Conservation (phyloP, 805 yeast species). For the Candida jianshihensis region DNA sequence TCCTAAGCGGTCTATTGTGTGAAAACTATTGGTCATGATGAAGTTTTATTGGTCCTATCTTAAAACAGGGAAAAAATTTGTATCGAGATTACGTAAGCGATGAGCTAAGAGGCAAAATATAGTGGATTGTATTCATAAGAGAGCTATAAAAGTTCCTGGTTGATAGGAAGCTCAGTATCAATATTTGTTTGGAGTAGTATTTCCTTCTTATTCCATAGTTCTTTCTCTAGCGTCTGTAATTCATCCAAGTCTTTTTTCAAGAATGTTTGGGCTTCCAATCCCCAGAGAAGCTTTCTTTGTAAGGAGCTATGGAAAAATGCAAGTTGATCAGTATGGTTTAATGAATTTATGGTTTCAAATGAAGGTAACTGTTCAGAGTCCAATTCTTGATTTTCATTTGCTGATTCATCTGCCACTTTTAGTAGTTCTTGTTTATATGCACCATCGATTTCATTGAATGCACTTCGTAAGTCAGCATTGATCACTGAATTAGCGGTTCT, state of each 20-base stretch:
- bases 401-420: constrained; percentile 6
- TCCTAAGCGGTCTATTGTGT: background rate
- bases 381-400: constrained; percentile 1
- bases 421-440: constrained; percentile 1
- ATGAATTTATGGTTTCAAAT: constrained; percentile 11
- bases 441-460: constrained; percentile 12
- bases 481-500: constrained; percentile 21
- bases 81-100: constrained; percentile 2
- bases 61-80: background rate
- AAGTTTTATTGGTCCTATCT: background rate
- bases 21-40: background rate
- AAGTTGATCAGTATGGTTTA: constrained; percentile 8
- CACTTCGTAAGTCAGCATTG: constrained; percentile 15
- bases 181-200: constrained; percentile 36
- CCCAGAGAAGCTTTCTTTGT: constrained; percentile 29
- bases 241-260: constrained; percentile 26
- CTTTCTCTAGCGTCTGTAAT: constrained; percentile 27
- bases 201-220: constrained; percentile 35
- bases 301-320: constrained; percentile 23
- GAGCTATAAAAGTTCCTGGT: background rate
- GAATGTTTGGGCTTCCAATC: constrained; percentile 31
- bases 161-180: constrained; percentile 21
- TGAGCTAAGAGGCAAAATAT: too few relatives aligned
- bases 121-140: too few relatives aligned
- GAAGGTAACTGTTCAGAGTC: constrained; percentile 16